These are phyloP conservation scores for Lagenidium giganteum DNA, from an alignment of 352 stramenopile genomes.

Conservation along the genomic window DNA sequence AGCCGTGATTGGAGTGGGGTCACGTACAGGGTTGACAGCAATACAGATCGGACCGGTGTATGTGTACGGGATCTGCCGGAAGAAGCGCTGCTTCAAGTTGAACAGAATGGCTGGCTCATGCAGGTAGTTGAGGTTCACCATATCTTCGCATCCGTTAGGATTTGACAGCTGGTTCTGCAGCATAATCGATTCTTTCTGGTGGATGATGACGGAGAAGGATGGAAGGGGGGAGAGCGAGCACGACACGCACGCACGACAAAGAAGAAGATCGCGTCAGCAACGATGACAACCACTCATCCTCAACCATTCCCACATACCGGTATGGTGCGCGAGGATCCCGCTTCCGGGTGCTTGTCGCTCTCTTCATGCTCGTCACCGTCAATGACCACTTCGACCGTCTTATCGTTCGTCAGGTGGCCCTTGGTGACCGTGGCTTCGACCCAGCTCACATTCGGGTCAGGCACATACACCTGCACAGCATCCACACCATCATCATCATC, in stretches of 20 bases:
- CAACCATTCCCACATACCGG: slow-evolving; percentile 20
- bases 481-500: not conserved
- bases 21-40: slow-evolving; percentile 94
- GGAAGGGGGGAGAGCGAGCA: too few relatives aligned
- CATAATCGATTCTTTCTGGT: slow-evolving; percentile 72
- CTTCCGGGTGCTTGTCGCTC: slow-evolving; percentile 50
- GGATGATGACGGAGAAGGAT: not conserved
- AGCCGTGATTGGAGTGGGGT: too few relatives aligned
- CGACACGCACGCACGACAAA: not conserved
- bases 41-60: slow-evolving; percentile 97
- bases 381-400: slow-evolving; percentile 77
- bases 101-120: slow-evolving; percentile 90
- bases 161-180: slow-evolving; percentile 61
- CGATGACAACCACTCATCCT: not conserved
- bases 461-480: slow-evolving; percentile 69
- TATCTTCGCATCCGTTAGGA: slow-evolving; percentile 66
- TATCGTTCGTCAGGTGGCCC: slow-evolving; percentile 70
- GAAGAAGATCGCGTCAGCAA: not conserved
- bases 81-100: slow-evolving; percentile 88
- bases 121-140: slow-evolving; percentile 88
- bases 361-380: slow-evolving; percentile 69
- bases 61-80: slow-evolving; percentile 92
- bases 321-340: slow-evolving; percentile 43
- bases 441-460: slow-evolving; percentile 72
- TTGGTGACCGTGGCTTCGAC: slow-evolving; percentile 82